Evolutionary conservation across 2,329 filamentous ascomycete genomes (phyloP), one percentile per base, ranked within the genome.

Genomic region (Alternaria hordeiaustralica): DNA sequence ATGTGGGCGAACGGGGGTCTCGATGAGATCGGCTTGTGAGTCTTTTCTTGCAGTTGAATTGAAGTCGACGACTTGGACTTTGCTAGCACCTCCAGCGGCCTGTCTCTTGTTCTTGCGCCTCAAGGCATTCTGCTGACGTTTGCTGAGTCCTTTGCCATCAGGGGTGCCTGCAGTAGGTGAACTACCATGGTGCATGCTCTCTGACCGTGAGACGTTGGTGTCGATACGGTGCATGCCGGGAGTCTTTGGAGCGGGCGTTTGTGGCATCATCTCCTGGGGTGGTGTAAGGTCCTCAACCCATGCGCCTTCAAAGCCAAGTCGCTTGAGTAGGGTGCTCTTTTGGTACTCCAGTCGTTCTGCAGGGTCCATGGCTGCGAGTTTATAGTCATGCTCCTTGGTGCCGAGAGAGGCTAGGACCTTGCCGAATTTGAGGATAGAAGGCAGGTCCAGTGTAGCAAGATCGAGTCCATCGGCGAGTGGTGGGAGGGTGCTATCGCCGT

Each of bases 61-160:
- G 56, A 99, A 85, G 78, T 99, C 96, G 49, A 97, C 94, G 51
- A 97, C 92, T 0, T 92, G 90, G 57, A 93, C 90, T 78, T 97
- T 98, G 69, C 92, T 95, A 61, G 94, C 93, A 56, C 95, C 93
- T 74, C 93, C 91, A 79, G 96, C 93, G 4, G 94, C 90, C 71
- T 96, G 93, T 72, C 91, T 89, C 81, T 98, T 99, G 46, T 94
- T 89, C 78, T 98, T 97, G 46, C 96, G 89, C 80, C 98, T 98
- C 10, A 99, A 83, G 56, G 96, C 93, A 75, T 99, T 99, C 20
- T 97, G 87, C 75, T 99, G 96, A 45, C 96, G 89, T 64, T 96
- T 95, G 82, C 96, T 98, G 55, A 99, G 85, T 5, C 87, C 65
- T 20, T 75, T 70, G 53, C 75, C 75, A 41, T 74, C 77, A 54